A percentile compares a stretch with the other conserved stretches of the same genome.
phyloP scores from a whole-genome alignment of 2,329 filamentous ascomycete species.

The Fusarium brachygibbosum region DNA sequence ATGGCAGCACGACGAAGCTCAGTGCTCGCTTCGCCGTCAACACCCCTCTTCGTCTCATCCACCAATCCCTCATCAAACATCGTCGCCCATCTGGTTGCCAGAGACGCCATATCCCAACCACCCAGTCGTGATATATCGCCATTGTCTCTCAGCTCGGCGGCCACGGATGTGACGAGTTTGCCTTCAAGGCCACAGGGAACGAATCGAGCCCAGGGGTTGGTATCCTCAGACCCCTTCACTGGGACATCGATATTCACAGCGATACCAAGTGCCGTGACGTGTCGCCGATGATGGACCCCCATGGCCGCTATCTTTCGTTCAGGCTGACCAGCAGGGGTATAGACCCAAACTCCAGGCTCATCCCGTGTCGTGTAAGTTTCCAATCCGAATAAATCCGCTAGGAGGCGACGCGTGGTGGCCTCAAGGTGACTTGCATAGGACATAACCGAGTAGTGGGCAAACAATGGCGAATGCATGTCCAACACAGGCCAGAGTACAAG shows the following conservation, averaged over 20 bases:
- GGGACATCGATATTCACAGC: constrained; percentile 82
- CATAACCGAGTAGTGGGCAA: constrained; percentile 74
- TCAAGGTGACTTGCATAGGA: constrained; percentile 86
- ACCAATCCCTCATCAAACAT: constrained; percentile 54
- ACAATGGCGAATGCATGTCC: constrained; percentile 74
- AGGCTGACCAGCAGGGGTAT: constrained; percentile 45
- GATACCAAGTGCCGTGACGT: constrained; percentile 87
- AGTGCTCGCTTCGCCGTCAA: constrained; percentile 34
- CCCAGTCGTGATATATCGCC: constrained; percentile 25
- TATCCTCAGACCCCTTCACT: constrained; percentile 53
- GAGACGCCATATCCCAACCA: constrained; percentile 47
- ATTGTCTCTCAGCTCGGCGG: constrained; percentile 59
- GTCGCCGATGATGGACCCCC: constrained; percentile 89
- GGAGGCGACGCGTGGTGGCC: constrained; percentile 76
- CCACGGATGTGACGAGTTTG: constrained; percentile 82
- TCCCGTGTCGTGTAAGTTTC: constrained; percentile 71
- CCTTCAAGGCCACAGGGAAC: constrained; percentile 90
- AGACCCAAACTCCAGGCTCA: constrained; percentile 88
- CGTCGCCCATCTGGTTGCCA: constrained; percentile 53
- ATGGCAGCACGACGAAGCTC: constrained; percentile 22
- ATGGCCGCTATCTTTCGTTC: constrained; percentile 87
- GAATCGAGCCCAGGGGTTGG: constrained; percentile 76
- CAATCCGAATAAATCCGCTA: constrained; percentile 70
- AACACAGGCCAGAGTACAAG: constrained; percentile 91
- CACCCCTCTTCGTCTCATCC: constrained; percentile 46